These are phyloP conservation scores for Amanita rubescens DNA, from an alignment of 768 basidiomycete genomes.

Conservation along the genomic window DNA sequence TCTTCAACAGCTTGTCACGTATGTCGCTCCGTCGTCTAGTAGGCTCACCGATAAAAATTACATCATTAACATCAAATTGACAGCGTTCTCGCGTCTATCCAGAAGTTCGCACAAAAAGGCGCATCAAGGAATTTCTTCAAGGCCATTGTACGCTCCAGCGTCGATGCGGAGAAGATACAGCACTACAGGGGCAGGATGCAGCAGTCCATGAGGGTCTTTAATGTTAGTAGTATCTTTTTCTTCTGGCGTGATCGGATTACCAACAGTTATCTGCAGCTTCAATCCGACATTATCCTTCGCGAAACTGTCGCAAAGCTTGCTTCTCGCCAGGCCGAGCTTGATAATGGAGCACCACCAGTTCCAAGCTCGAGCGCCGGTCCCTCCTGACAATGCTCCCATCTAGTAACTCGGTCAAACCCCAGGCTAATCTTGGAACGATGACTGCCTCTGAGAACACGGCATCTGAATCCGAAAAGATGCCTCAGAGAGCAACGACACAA, in stretches of 20 bases:
- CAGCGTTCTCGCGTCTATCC: neutral
- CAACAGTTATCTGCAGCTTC: neutral
- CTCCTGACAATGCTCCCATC: no score
- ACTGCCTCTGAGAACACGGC: no score
- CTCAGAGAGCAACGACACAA: no score
- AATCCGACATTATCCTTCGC: conserved; percentile 7
- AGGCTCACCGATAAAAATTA: neutral
- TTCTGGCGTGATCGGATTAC: neutral
- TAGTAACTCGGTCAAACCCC: no score
- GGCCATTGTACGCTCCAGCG: neutral
- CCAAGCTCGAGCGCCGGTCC: no score
- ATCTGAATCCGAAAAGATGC: no score
- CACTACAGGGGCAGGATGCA: conserved; percentile 2
- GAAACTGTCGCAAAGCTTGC: no score
- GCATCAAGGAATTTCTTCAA: neutral
- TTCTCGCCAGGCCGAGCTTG: conserved; percentile 3
- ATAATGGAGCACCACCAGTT: no score
- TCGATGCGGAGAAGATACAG: conserved; percentile 4
- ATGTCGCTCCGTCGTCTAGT: neutral
- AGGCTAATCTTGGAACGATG: no score
- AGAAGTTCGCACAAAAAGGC: conserved; percentile 3
- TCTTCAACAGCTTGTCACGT: conserved; percentile 3
- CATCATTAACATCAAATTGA: neutral
- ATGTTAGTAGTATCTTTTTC: conserved; percentile 3
- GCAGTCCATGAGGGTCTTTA: conserved; percentile 4